These are phyloP conservation scores for Cladosporium sp. DNA, from an alignment of 2,329 filamentous ascomycete genomes.

Conservation along the genomic window DNA sequence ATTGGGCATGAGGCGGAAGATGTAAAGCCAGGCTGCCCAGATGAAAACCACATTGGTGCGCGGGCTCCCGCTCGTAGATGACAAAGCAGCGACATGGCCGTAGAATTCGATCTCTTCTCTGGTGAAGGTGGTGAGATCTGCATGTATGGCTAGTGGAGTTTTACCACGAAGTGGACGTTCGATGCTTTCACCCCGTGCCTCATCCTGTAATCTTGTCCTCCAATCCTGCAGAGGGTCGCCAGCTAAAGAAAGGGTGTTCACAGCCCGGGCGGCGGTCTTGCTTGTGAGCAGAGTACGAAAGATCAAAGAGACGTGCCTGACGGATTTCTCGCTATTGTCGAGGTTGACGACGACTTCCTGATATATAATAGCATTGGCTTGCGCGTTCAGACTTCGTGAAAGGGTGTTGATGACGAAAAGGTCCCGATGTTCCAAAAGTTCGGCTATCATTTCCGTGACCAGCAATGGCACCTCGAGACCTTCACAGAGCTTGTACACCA, in stretches of 20 bases:
- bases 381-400: slow-evolving; percentile 4
- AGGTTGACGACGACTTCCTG: slow-evolving; percentile 4
- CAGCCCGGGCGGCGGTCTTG: background rate
- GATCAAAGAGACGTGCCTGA: slow-evolving; percentile 4
- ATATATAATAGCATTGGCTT: slow-evolving; percentile 14
- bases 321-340: background rate
- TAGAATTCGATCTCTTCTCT: background rate
- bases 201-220: background rate
- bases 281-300: slow-evolving; percentile 12
- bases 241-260: background rate
- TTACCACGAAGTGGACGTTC: background rate
- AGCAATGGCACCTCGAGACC: slow-evolving; percentile 7
- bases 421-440: background rate
- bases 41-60: background rate
- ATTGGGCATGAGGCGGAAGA: background rate
- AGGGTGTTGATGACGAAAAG: slow-evolving; percentile 11
- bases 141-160: background rate
- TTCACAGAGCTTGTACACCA: slow-evolving; percentile 13
- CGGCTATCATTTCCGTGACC: slow-evolving; percentile 15
- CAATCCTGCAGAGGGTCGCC: slow-evolving; percentile 5
- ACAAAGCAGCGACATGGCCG: background rate
- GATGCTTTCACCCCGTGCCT: background rate
- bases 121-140: background rate
- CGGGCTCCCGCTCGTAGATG: background rate
- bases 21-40: slow-evolving; percentile 4